Evolutionary conservation across 768 basidiomycete genomes (phyloP).

Genomic region (Asterophora lycoperdoides): DNA sequence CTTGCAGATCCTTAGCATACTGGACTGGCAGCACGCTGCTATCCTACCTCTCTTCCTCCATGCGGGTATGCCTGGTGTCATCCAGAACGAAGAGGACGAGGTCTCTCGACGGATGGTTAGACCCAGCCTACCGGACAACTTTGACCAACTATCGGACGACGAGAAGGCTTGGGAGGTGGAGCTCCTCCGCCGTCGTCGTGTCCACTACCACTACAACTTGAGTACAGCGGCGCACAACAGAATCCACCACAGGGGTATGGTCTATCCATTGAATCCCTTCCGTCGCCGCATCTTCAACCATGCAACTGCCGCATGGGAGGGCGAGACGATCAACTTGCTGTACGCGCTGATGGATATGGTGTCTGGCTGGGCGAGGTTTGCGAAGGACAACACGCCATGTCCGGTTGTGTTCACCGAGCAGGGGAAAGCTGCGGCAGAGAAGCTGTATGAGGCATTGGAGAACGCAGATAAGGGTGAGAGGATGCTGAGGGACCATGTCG

Average conservation of each 20-base stretch:
- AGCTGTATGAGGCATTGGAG: conserved; percentile 20
- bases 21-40: conserved; percentile 31
- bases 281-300: conserved; percentile 25
- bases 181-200: conserved; percentile 25
- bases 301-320: conserved; percentile 29
- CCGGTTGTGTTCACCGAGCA: conserved; percentile 27
- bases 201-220: conserved; percentile 26
- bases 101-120: conserved; percentile 18
- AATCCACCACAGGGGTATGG: conserved; percentile 22
- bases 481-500: conserved; percentile 13
- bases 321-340: conserved; percentile 29
- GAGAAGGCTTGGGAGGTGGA: conserved; percentile 19
- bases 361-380: conserved; percentile 23
- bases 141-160: conserved; percentile 22
- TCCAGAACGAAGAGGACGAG: conserved; percentile 26
- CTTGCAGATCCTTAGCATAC: conserved; percentile 17
- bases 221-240: conserved; percentile 26
- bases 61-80: conserved; percentile 22
- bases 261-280: conserved; percentile 19
- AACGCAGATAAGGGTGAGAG: conserved; percentile 9
- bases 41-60: conserved; percentile 29
- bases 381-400: conserved; percentile 24
- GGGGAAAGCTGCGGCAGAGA: conserved; percentile 21
- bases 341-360: conserved; percentile 26
- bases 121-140: conserved; percentile 23